These are phyloP conservation scores for Ensete glaucum DNA, from an alignment of 176 grass and related monocot species.

Conservation along the genomic window DNA sequence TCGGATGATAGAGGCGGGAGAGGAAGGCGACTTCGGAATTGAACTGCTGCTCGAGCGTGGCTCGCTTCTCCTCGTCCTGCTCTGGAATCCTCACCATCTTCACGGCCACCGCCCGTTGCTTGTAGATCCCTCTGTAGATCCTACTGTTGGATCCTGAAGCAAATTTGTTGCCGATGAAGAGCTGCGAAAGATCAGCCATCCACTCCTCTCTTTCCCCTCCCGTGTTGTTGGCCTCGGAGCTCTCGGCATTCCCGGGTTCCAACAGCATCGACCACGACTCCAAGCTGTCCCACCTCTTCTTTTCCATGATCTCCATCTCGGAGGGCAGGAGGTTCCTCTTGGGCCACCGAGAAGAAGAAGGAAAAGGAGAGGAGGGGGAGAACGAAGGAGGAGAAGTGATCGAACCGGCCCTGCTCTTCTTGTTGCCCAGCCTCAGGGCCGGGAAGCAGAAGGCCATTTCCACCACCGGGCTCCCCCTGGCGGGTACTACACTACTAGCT, in stretches of 20 bases:
- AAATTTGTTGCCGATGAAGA: conserved; percentile 97
- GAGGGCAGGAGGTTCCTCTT: conserved; percentile 22
- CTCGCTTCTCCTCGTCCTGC: conserved; percentile 67
- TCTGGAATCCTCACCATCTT: conserved; percentile 97
- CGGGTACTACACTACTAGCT: conserved; percentile 6
- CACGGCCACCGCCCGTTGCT: conserved; percentile 77
- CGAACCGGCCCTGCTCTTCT: conserved; percentile 16
- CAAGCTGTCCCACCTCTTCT: conserved; percentile 96
- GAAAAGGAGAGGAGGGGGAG: conserved; percentile 16
- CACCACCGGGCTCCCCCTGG: neutral
- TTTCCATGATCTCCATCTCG: conserved; percentile 93
- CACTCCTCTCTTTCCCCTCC: conserved; percentile 64
- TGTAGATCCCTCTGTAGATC: conserved; percentile 96
- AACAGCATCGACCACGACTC: conserved; percentile 98
- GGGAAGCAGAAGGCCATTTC: conserved; percentile 63
- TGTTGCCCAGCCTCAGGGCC: conserved; percentile 30
- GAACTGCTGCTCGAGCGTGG: conserved; percentile 71
- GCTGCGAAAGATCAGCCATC: conserved; percentile 94
- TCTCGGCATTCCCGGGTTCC: conserved; percentile 34
- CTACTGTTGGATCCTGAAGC: conserved; percentile 89
- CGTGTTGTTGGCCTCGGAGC: conserved; percentile 8
- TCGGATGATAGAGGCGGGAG: conserved; percentile 83
- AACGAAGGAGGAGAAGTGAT: neutral
- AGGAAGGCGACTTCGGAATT: conserved; percentile 94
- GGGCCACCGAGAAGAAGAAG: conserved; percentile 16